Percentiles rank a stretch among this genome's conserved stretches.
phyloP scores from a whole-genome alignment of 1,284 basidiomycete species.

The Pseudozyma tsukubaensis region DNA sequence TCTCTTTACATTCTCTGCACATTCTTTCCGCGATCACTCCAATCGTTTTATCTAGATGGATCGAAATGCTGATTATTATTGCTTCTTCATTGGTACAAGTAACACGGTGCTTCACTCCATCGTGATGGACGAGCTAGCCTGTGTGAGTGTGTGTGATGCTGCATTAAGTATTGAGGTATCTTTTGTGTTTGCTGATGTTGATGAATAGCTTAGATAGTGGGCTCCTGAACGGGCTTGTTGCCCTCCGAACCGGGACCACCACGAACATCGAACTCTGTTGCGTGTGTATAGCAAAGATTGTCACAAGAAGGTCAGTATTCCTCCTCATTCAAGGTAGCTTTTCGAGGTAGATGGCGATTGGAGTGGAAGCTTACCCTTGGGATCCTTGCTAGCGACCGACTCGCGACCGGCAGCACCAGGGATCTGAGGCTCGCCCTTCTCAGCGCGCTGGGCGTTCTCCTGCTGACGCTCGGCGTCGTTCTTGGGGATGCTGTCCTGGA shows the following conservation, averaged over 20 bases:
- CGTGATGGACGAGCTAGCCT: background rate
- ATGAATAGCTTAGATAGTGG: slow-evolving; percentile 25
- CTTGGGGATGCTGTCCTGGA: slow-evolving; percentile 43
- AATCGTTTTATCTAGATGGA: background rate
- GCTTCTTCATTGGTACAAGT: slow-evolving; percentile 6
- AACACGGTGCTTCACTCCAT: background rate
- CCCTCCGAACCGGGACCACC: slow-evolving; percentile 54
- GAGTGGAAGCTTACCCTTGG: slow-evolving; percentile 36
- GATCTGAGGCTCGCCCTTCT: slow-evolving; percentile 49
- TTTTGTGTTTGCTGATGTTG: background rate
- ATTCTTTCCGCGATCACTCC: background rate
- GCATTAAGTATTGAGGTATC: background rate
- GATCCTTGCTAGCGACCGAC: slow-evolving; percentile 49
- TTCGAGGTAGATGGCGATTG: background rate
- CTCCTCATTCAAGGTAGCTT: background rate
- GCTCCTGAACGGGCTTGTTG: slow-evolving; percentile 54
- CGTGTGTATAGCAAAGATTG: background rate
- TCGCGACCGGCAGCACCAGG: slow-evolving; percentile 50
- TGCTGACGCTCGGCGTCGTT: slow-evolving; percentile 43
- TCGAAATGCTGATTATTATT: slow-evolving; percentile 4
- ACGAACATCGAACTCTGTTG: slow-evolving; percentile 48
- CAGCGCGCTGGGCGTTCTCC: slow-evolving; percentile 44
- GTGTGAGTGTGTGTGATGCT: background rate
- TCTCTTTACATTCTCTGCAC: background rate
- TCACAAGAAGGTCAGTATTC: background rate